Conservation (phyloP, 2,329 filamentous ascomycete species). For the Phaeosphaeria sp. region DNA sequence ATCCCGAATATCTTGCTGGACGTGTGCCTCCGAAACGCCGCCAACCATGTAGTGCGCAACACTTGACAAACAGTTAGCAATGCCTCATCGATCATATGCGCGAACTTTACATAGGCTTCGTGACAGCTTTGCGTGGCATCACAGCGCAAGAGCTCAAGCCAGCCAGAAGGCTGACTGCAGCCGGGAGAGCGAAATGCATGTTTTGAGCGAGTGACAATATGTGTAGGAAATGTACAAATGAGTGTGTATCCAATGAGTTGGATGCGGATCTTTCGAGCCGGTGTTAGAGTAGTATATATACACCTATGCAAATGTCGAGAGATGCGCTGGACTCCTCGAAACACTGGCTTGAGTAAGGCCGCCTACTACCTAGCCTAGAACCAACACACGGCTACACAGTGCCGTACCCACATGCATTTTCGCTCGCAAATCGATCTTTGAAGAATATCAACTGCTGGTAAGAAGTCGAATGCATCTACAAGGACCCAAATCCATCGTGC, state of each 20-base stretch:
- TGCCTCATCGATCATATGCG: background rate
- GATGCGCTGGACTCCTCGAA: background rate
- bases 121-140: conserved; percentile 2
- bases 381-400: background rate
- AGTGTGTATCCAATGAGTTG: background rate
- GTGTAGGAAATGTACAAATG: background rate
- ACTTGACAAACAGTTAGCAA: conserved; percentile 10
- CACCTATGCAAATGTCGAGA: background rate
- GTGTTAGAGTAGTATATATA: background rate
- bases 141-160: conserved; percentile 5
- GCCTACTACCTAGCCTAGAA: background rate
- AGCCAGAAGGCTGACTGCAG: conserved; percentile 7
- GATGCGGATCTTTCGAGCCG: background rate
- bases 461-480: too few species aligned
- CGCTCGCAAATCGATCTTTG: background rate
- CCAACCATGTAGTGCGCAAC: conserved; percentile 37
- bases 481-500: background rate
- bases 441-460: too few species aligned
- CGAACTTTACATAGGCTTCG: conserved; percentile 5
- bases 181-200: conserved; percentile 12
- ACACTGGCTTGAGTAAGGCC: background rate
- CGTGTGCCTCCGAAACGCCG: conserved; percentile 23
- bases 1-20: conserved; percentile 34
- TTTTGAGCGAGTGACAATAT: background rate
- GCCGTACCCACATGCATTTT: background rate